These are phyloP conservation scores for Parafenestella ontariensis DNA, from an alignment of 2,329 filamentous ascomycete species.

Conservation along the genomic window DNA sequence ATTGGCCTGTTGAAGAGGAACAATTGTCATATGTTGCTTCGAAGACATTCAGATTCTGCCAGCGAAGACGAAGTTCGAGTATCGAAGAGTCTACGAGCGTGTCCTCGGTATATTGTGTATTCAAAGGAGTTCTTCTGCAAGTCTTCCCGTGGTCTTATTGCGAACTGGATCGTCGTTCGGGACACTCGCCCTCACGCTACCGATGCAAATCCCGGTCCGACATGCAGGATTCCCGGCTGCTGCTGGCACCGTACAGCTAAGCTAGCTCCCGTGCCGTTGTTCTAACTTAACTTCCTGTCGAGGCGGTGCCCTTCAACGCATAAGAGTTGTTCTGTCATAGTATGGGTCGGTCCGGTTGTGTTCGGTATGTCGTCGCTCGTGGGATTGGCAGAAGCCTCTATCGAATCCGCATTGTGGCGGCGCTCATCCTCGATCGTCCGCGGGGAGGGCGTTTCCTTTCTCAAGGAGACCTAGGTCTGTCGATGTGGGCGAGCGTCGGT, in stretches of 20 bases:
- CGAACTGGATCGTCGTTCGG: not conserved
- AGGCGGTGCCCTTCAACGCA: not conserved
- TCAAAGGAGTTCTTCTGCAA: not conserved
- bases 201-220: conserved; percentile 17
- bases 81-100: not conserved
- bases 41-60: not conserved
- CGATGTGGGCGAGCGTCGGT: not conserved
- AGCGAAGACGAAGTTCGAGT: not conserved
- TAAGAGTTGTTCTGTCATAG: not conserved
- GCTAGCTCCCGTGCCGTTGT: conserved; percentile 16
- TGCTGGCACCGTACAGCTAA: conserved; percentile 10
- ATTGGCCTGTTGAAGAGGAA: not conserved
- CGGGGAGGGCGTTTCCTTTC: not conserved
- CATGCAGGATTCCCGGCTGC: conserved; percentile 12
- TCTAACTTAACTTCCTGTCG: conserved; percentile 11
- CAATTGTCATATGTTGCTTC: not conserved
- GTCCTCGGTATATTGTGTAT: not conserved
- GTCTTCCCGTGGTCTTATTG: not conserved
- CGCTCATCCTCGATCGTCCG: not conserved
- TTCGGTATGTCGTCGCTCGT: not conserved
- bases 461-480: not conserved
- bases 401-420: not conserved
- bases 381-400: not conserved
- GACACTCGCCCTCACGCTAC: not conserved
- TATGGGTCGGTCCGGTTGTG: not conserved